phyloP scores from a whole-genome alignment of 148 eudicot genomes.

The Silene conica region DNA sequence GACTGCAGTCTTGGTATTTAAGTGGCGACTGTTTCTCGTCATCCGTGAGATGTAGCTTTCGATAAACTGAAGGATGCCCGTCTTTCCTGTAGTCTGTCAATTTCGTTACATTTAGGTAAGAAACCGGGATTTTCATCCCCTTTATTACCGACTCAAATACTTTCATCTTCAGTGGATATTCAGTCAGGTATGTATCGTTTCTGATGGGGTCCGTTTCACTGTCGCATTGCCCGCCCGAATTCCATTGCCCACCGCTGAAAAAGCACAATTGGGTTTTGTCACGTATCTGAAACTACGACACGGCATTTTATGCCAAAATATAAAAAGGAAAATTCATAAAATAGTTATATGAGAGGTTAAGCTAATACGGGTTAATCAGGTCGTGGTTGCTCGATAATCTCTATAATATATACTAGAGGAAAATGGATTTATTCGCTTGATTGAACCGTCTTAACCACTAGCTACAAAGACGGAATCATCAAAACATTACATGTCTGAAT shows the following conservation, averaged over 20 bases:
- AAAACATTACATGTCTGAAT: too few relatives aligned
- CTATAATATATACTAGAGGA: too few relatives aligned
- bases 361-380: too few relatives aligned
- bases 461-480: too few relatives aligned
- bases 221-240: slow-evolving; percentile 86
- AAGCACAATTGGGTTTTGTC: too few relatives aligned
- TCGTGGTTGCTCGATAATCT: too few relatives aligned
- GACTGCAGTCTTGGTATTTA: slow-evolving; percentile 84
- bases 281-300: too few relatives aligned
- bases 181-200: slow-evolving; percentile 51
- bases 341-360: too few relatives aligned
- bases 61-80: slow-evolving; percentile 78
- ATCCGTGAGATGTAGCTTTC: slow-evolving; percentile 42
- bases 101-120: slow-evolving; percentile 71
- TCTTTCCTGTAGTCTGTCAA: slow-evolving; percentile 86
- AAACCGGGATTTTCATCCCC: slow-evolving; percentile 68
- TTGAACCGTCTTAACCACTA: too few relatives aligned
- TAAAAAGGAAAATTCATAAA: too few relatives aligned
- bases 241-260: slow-evolving; percentile 94
- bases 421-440: too few relatives aligned
- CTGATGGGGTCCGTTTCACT: slow-evolving; percentile 75
- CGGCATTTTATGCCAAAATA: too few relatives aligned
- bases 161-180: slow-evolving; percentile 68
- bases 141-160: slow-evolving; percentile 54
- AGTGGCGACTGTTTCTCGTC: slow-evolving; percentile 54